Base-by-base conservation (phyloP, 1,284 basidiomycete species). In the Mycosarcoma mackinlayi region DNA sequence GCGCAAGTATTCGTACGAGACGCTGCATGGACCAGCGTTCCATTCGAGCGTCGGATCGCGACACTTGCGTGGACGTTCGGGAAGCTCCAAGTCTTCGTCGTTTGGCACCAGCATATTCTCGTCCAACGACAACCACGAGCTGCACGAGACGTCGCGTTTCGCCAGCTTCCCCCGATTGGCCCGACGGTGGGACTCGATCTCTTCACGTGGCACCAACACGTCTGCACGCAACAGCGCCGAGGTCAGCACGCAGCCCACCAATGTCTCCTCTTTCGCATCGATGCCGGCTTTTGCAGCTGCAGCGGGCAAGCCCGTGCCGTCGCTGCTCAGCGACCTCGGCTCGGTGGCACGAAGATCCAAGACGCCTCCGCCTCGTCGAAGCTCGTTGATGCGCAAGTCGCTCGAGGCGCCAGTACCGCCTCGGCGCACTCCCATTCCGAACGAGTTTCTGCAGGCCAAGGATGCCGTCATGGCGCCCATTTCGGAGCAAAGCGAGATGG, bases 101-200 rank as follows among this genome's bases (percentile, higher is more conserved):
- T 60, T 64, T 16, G 61, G 52, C 6, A 60, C 56, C 11, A 65
- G 64, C 49, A 67, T 67, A 39, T 61, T 67, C 31, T 57, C 57
- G 35, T 47, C 37, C 19, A 34, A 41, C 28, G 67, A 70, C 21
- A 25, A 53, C 25, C 37, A 51, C 25, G 67, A 65, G 8, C 14
- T 31, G 23, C 39, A 45, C 25, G 61, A 69, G 27, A 14, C 33
- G 5, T 69, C 61, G 9, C 60, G 67, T 6, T 65, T 60, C 19
- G 40, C 45, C 27, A 52, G 40, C 53, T 54, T 70, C 48, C 40
- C 56, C 1, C 40, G 37, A 18, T 21, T 59, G 16, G 56, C 48
- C 16, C 54, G 59, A 44, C 56, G 67, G 27, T 70, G 67, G 67
- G 67, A 70, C 39, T 70, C 67, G 25, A 59, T 70, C 45, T 70